Base-by-base conservation (phyloP, 192 early-diverging fungal genomes). In the Gonapodya sp. region DNA sequence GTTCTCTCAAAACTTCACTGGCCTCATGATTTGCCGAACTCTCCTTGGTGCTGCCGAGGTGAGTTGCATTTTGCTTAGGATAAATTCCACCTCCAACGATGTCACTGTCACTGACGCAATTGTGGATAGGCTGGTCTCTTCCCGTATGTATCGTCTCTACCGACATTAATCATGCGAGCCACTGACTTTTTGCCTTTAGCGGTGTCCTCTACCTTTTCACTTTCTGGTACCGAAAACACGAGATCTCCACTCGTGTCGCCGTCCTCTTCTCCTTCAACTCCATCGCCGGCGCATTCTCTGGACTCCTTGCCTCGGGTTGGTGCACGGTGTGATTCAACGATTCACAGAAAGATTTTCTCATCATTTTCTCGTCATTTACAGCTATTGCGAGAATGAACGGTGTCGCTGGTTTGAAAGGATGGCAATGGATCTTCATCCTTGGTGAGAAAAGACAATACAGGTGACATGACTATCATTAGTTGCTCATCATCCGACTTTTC, bases 1-100 rank as follows among this genome's bases (percentile, higher is more conserved):
- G 18, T 18, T 34, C 75, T 16, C 34, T 2, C 14, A 16, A 18
- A 77, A 77, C 75, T 77, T 77, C 34, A 33, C 75, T 33, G 75
- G 75, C 8, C 8, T 34, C 75, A 77, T 77, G 75, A 33, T 31
- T 2, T 18, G 30, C 75, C 75, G 75, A 16, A 14, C 34, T 2
- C 34, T 77, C 8, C 31, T 77, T 2, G 75, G 75, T 33, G 18
- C 30, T 34, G 75, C 75, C 75, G 75, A 77, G 75, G 75, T 64
- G 46, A 8, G 46, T 64, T 64, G 46, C 8, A 24, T 64, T 64
- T 64, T 64, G 24, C 24, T 64, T 64, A 16, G 24, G 24, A 64
- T 64, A 24, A 8, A n/a, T n/a, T n/a, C n/a, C n/a, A n/a, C n/a
- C n/a, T n/a, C n/a, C n/a, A n/a, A n/a, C n/a, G n/a, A n/a, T n/a